phyloP scores from a whole-genome alignment of 352 stramenopile species.

The Globisporangium nagaii region DNA sequence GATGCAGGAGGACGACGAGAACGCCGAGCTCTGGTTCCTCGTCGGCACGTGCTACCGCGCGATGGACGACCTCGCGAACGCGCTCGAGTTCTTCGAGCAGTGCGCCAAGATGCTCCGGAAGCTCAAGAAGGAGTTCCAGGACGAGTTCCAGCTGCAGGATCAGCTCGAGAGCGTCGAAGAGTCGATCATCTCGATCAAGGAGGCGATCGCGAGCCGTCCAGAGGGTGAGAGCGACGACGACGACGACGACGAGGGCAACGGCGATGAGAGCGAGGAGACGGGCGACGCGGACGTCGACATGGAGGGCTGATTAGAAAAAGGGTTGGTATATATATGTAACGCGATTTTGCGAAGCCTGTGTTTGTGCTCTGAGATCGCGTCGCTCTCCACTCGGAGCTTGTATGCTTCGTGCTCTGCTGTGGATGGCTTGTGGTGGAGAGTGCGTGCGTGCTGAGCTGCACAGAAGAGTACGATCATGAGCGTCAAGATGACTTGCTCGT shows the following conservation, averaged over 20 bases:
- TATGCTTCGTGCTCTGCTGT: no score
- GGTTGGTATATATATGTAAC: no score
- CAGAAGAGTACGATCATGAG: no score
- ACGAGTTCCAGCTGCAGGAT: conserved; percentile 69
- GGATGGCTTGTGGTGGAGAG: no score
- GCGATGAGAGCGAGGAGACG: conserved; percentile 19
- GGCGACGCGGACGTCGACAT: conserved; percentile 72
- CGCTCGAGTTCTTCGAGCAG: conserved; percentile 85
- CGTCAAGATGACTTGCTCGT: no score
- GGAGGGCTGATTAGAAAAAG: no score
- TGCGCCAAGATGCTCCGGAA: conserved; percentile 75
- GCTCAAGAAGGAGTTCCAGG: conserved; percentile 64
- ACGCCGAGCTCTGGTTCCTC: conserved; percentile 88
- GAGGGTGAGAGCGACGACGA: conserved; percentile 48
- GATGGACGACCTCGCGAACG: conserved; percentile 74
- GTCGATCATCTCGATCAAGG: conserved; percentile 46
- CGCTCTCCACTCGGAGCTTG: no score
- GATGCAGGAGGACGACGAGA: conserved; percentile 88
- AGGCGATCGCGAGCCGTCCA: conserved; percentile 50
- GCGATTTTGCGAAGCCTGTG: no score
- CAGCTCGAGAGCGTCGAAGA: conserved; percentile 78
- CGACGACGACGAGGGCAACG: conserved; percentile 38
- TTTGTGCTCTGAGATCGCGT: no score
- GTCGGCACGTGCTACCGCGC: conserved; percentile 84
- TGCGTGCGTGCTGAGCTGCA: no score